Conservation (phyloP, 108 stramenopile genomes). For the Fragilariopsis cylindrus region DNA sequence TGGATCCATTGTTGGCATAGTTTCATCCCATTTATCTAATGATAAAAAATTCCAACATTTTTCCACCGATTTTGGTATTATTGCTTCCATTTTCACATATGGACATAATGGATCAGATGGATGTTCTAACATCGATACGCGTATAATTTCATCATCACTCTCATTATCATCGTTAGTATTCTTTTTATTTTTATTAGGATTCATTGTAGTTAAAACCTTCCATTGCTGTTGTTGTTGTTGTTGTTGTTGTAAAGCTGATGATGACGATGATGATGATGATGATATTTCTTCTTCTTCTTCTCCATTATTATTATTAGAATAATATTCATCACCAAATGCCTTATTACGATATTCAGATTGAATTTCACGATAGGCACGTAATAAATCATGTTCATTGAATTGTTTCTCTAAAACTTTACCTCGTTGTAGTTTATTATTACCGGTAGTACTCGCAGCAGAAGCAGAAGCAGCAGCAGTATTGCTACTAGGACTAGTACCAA, state of each 20-base stretch:
- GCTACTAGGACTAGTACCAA: too few species aligned
- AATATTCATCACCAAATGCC: constrained; percentile 19
- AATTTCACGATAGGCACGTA: constrained; percentile 41
- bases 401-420: constrained; percentile 21
- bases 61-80: constrained; percentile 47
- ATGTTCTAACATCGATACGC: constrained; percentile 56
- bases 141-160: constrained; percentile 43
- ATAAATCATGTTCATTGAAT: constrained; percentile 37
- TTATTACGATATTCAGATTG: constrained; percentile 38
- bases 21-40: constrained; percentile 48
- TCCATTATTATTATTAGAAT: background rate
- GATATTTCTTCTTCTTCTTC: background rate
- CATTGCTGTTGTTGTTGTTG: constrained; percentile 8
- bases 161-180: background rate
- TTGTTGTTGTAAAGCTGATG: too few species aligned
- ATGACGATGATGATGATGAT: too few species aligned
- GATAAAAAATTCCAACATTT: constrained; percentile 62
- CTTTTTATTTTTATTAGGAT: background rate
- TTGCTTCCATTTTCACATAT: constrained; percentile 64
- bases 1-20: constrained; percentile 77
- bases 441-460: too few species aligned
- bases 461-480: too few species aligned
- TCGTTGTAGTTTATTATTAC: constrained; percentile 6
- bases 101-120: constrained; percentile 59
- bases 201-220: constrained; percentile 25